phyloP scores from a whole-genome alignment of 495 filamentous ascomycete genomes.

The Daldinia childiae region DNA sequence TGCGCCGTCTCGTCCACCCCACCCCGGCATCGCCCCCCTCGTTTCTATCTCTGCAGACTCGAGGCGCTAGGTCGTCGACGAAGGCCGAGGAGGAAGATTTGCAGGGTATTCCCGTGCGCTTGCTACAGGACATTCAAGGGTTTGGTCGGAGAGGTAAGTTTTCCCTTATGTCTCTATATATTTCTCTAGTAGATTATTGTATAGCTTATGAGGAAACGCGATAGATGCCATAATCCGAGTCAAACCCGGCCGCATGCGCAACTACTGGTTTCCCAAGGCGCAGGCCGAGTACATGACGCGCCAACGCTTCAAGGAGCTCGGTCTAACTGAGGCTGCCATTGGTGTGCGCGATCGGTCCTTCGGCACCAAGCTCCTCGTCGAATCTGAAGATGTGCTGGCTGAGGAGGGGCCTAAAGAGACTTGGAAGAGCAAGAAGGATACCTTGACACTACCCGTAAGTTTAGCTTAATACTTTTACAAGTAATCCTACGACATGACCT shows the following conservation, averaged over 20 bases:
- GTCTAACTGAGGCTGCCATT: slow-evolving; percentile 51
- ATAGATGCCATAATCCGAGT: slow-evolving; percentile 57
- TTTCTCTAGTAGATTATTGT: neutral
- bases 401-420: neutral
- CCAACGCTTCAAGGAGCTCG: slow-evolving; percentile 52
- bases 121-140: slow-evolving; percentile 66
- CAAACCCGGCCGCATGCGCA: slow-evolving; percentile 59
- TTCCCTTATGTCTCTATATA: neutral
- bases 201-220: neutral
- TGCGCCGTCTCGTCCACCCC: slow-evolving; percentile 41
- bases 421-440: slow-evolving; percentile 38
- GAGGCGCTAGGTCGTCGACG: slow-evolving; percentile 62
- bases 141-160: slow-evolving; percentile 68
- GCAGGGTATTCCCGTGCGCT: slow-evolving; percentile 65
- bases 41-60: slow-evolving; percentile 43
- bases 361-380: slow-evolving; percentile 25
- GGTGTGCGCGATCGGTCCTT: slow-evolving; percentile 55
- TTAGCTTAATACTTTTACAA: neutral
- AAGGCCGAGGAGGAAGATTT: slow-evolving; percentile 52
- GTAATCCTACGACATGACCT: neutral
- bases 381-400: neutral
- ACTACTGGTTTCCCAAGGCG: slow-evolving; percentile 55
- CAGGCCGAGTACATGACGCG: slow-evolving; percentile 59
- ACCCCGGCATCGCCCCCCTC: slow-evolving; percentile 10
- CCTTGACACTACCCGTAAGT: slow-evolving; percentile 35